Base-by-base conservation (phyloP, 768 basidiomycete species). In the Amanita rubescens region DNA sequence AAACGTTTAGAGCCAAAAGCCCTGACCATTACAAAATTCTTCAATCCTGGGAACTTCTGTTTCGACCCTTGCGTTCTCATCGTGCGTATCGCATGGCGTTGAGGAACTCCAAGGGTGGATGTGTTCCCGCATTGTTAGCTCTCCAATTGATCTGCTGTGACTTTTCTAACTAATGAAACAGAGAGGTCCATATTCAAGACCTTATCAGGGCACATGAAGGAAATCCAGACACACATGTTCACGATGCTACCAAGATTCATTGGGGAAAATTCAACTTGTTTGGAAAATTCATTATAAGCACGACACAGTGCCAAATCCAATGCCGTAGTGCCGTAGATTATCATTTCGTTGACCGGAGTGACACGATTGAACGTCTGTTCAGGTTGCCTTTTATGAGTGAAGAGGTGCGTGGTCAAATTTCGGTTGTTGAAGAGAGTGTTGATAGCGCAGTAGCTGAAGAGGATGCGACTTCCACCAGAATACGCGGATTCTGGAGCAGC, bases 251-350 rank as follows among this genome's bases (percentile, higher is more conserved):
- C 37, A 82, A 83, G 63, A 88, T 97, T 51, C 93, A 97, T 62
- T 98, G 95, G 95, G 90, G 86, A 24, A 98, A 98, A 69, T 96
- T 89, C 69, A 87, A 86, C 59, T 86, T 92, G 80, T 87, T 97
- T 73, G 94, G 87, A 27, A 79, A 84, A 55, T 92, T 94, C 61
- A 82, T 95, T 53, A 78, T 80, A 48, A 82, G 79, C 60, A 87
- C 93, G 5, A 76, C 78, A 0, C 80, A 87, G 56, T 92, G 87
- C 60, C 93, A 95, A 69, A 69, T 79, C 9, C 82, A 87, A 55
- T 91, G 87, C 63, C 78, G 78, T 46, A 75, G 73, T 51, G 71
- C 78, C 4, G 65, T 62, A 43, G 81, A 84, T 43, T 87, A 88
- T 59, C 72, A 75, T 41, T 85, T 87, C 63, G 69, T 69, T n/a